phyloP scores from a whole-genome alignment of 352 stramenopile genomes.

The Pythium chondricola region DNA sequence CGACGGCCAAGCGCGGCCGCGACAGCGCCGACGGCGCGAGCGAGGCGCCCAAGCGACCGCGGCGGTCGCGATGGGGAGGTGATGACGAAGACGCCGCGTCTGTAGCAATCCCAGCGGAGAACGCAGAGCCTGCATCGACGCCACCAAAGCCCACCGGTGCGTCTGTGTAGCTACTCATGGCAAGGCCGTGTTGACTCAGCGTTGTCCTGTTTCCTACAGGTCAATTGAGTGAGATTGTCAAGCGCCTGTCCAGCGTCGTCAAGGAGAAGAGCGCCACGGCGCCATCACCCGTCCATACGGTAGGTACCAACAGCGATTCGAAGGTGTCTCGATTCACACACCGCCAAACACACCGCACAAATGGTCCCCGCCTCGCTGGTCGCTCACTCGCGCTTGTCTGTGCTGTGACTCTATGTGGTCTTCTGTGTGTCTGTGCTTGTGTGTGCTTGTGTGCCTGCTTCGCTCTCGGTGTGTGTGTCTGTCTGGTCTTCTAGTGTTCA shows the following conservation, averaged over 20 bases:
- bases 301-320: too few species aligned
- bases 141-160: too few species aligned
- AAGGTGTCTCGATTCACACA: too few species aligned
- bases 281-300: conserved; percentile 21
- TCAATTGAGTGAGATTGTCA: conserved; percentile 44
- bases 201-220: neutral
- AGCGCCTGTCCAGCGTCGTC: conserved; percentile 55
- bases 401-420: too few species aligned
- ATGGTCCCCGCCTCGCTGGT: too few species aligned
- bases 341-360: neutral
- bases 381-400: too few species aligned
- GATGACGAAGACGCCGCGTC: conserved; percentile 1
- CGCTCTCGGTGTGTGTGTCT: conserved; percentile 19
- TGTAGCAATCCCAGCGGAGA: neutral
- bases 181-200: too few species aligned
- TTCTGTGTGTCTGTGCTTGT: conserved; percentile 2
- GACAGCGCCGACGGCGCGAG: neutral
- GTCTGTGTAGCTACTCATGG: too few species aligned
- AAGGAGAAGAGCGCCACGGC: conserved; percentile 48
- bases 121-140: neutral
- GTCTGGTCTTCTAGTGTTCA: conserved; percentile 25
- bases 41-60: conserved; percentile 21
- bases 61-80: conserved; percentile 32
- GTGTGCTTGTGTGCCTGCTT: conserved; percentile 7
- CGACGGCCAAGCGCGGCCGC: conserved; percentile 4